phyloP scores from a whole-genome alignment of 2,329 filamentous ascomycete genomes.

The Neocucurbitaria cava region DNA sequence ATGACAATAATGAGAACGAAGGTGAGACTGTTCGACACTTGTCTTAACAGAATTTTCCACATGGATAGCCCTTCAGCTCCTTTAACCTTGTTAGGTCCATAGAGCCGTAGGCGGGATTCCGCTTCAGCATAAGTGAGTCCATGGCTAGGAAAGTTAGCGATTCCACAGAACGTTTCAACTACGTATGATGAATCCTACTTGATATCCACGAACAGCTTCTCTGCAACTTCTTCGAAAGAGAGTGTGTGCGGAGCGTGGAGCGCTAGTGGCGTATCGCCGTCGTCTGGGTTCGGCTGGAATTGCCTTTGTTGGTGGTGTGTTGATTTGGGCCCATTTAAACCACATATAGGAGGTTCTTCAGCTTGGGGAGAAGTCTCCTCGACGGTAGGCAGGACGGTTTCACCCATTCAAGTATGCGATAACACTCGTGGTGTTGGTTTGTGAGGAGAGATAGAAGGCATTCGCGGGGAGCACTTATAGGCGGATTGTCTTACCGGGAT shows the following conservation, averaged over 20 bases:
- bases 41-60: slow-evolving; percentile 78
- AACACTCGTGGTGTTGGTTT: slow-evolving; percentile 42
- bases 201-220: slow-evolving; percentile 45
- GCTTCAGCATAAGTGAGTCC: slow-evolving; percentile 70
- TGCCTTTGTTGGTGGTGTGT: slow-evolving; percentile 31
- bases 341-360: slow-evolving; percentile 53
- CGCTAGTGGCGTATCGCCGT: slow-evolving; percentile 27
- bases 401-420: slow-evolving; percentile 52
- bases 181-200: slow-evolving; percentile 27
- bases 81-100: slow-evolving; percentile 76
- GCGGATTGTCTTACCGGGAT: slow-evolving; percentile 24
- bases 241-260: slow-evolving; percentile 47
- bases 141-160: slow-evolving; percentile 52
- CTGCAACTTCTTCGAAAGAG: slow-evolving; percentile 45
- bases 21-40: slow-evolving; percentile 79
- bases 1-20: slow-evolving; percentile 76
- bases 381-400: slow-evolving; percentile 48
- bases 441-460: slow-evolving; percentile 26
- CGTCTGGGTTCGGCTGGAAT: slow-evolving; percentile 27
- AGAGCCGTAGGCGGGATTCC: slow-evolving; percentile 66
- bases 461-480: slow-evolving; percentile 44
- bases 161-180: background rate
- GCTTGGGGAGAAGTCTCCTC: slow-evolving; percentile 50
- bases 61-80: slow-evolving; percentile 74
- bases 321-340: slow-evolving; percentile 42